Evolutionary conservation across 2,329 filamentous ascomycete species (phyloP), one percentile per base, ranked within the genome.

Genomic region (Penicillium sp.): DNA sequence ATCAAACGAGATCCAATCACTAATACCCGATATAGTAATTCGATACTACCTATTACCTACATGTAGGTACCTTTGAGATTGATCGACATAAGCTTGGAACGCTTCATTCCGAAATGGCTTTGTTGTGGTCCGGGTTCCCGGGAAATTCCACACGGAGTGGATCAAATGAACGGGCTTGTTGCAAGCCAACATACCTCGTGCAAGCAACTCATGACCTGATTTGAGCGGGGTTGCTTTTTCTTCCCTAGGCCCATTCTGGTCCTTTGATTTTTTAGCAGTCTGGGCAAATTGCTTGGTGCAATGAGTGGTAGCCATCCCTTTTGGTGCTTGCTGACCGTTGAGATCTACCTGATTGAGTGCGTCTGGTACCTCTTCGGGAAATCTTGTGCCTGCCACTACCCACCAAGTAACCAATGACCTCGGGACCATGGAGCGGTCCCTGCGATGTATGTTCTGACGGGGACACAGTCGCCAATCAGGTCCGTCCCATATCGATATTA

Each of bases 401-500:
- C 14, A 10, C 8, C 8, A 48, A 47, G 42, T 11, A 16, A 19
- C 48, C 30, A 53, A 48, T 48, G 23, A 30, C 4, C n/a, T 14
- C 2, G 10, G 11, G 3, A 30, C 8, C 19, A 42, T 35, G 44
- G 44, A 7, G 8, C 9, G 16, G 6, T 39, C 11, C 11, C 38
- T 46, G 2, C 14, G 7, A 23, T 18, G 30, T 39, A n/a, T 32
- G 19, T 26, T 9, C 30, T 35, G 26, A 26, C 9, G 41, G 27
- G 7, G 7, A n/a, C 2, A 13, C 14, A 30, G 13, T 46, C 36
- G 29, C 56, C 56, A 60, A 60, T 60, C 56, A 50, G 53, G 41
- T 51, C 18, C 11, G 7, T 36, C 46, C 8, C 46, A 39, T 42
- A 53, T 50, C 40, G 14, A 39, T 10, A 14, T 27, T 16, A n/a